Base-by-base conservation (phyloP, 1,139 yeast species). In the Magnusiomyces tetraspermus region DNA sequence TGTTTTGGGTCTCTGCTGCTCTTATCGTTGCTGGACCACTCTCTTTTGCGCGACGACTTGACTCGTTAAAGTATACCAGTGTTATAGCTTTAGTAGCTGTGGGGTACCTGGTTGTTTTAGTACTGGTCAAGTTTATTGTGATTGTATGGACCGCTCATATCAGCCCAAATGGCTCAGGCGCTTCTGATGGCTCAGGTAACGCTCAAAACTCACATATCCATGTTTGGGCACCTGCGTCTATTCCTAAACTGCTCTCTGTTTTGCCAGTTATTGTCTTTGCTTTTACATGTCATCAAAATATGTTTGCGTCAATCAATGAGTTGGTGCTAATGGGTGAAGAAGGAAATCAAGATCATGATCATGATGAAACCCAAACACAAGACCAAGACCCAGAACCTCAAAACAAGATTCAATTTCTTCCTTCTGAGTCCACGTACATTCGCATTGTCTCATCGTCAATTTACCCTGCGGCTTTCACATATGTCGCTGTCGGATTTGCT, bases 201-300 rank as follows among this genome's bases (percentile, higher is more conserved):
- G 45, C 24, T 3, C n/a, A n/a, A n/a, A n/a, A n/a, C n/a, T n/a
- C n/a, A 0, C 73, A 75, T 1, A 65, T 87, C 38, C 71, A 76
- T 22, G 69, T 78, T 61, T 67, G 78, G 55, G 61, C 65, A 36
- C 88, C 95, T 1, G 76, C 80, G 26, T 76, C 79, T 31, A 58
- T 76, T 23, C 69, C 78, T n/a, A 82, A 83, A 0, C 75, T 89
- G 13, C 75, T 88, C 53, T 79, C 89, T 37, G 83, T 95, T 3
- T 80, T 92, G 62, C 95, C 96, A n/a, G 85, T 92, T 59, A 80
- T 92, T 54, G 85, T 92, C 19, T 88, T 94, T 71, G 97, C 97
- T 2, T 94, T 81, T 68, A 90, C 97, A 0, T 95, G 97, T 57
- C 95, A 92, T 59, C 97, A 92, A 71, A 92, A 73, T 60, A 85